Evolutionary conservation across 2,329 filamentous ascomycete species (phyloP), one percentile per base, ranked within the genome.

Genomic region (Fusarium musae): DNA sequence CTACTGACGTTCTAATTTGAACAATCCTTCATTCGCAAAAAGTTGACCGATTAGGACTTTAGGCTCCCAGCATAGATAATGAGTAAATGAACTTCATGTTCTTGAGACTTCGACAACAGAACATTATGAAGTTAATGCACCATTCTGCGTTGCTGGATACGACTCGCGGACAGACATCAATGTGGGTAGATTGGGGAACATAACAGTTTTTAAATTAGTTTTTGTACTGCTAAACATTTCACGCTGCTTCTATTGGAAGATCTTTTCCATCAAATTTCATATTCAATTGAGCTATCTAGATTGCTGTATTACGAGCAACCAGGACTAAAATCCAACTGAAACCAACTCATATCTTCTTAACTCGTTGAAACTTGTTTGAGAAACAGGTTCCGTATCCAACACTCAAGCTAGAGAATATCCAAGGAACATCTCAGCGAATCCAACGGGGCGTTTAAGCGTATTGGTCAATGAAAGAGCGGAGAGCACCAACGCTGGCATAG

Each of bases 391-490:
- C 37, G 10, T 13, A 34, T 66, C 30, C 40, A 43, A 30, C 5
- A 16, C 6, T 30, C 21, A 34, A 13, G 17, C 23, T n/a, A 43
- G 28, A 23, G 37, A 43, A 40, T 46, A 16, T 21, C 30, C 23
- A n/a, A 36, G 3, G 21, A 21, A 19, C n/a, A 19, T 28, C 23
- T 37, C 30, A 6, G 9, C 16, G 11, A 21, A 1, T 46, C 8
- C 19, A n/a, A 2, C 2, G 12, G 1, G 39, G 6, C 2, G 9
- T 19, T 57, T 57, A 69, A 34, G 63, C 40, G 19, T 78, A 72
- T 59, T 32, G 65, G 61, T 79, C 69, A 57, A 81, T 80, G 39
- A 74, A 80, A 61, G 59, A 59, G 34, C 79, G 68, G 43, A 78
- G 70, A 52, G 52, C 54, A 32, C 78, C 80, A 21, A 81, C 57